Evolutionary conservation across 1,139 yeast species (phyloP).

Genomic region (Suhomyces choctaworum): DNA sequence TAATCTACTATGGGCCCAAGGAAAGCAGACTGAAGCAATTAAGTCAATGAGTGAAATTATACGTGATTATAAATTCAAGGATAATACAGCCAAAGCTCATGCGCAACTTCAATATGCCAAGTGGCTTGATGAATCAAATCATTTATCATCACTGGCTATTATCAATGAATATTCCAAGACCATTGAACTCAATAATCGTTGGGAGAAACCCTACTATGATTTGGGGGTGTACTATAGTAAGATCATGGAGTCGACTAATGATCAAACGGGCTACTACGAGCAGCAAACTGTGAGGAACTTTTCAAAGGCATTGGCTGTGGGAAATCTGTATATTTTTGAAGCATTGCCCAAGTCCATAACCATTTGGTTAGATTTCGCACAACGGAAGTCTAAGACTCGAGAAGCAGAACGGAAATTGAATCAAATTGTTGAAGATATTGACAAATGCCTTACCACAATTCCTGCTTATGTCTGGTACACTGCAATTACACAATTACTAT

Average conservation of each 20-base stretch:
- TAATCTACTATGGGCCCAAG: constrained; percentile 84
- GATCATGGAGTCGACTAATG: constrained; percentile 60
- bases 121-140: constrained; percentile 89
- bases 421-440: constrained; percentile 55
- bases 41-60: constrained; percentile 55
- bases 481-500: constrained; percentile 81
- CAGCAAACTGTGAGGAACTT: constrained; percentile 64
- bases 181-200: constrained; percentile 52
- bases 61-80: constrained; percentile 19
- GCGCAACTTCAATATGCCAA: constrained; percentile 76
- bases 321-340: constrained; percentile 73
- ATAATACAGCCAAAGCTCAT: constrained; percentile 35
- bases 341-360: constrained; percentile 88
- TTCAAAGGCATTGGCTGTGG: constrained; percentile 65
- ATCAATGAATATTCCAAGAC: constrained; percentile 68
- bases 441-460: constrained; percentile 44
- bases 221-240: constrained; percentile 80
- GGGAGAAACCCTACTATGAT: constrained; percentile 82
- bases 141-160: constrained; percentile 74
- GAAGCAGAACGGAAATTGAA: constrained; percentile 42
- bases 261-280: constrained; percentile 63
- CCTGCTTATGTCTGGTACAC: constrained; percentile 78
- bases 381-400: constrained; percentile 25
- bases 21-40: constrained; percentile 84
- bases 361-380: constrained; percentile 87